Conservation (phyloP, 768 basidiomycete genomes). For the Mycena filopes region DNA sequence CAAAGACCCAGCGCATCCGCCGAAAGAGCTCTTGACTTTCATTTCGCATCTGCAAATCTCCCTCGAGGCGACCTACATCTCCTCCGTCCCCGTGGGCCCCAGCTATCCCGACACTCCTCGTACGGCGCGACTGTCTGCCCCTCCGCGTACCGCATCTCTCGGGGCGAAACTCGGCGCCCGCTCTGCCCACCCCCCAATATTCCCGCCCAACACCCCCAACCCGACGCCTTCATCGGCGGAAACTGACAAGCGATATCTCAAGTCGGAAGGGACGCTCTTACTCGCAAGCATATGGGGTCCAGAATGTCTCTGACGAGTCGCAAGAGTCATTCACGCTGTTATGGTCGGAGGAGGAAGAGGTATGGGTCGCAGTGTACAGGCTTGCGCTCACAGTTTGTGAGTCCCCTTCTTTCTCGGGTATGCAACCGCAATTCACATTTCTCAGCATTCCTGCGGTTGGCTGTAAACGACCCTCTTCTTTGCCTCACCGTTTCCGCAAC, state of each 20-base stretch:
- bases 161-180: conserved; percentile 49
- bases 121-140: conserved; percentile 53
- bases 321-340: conserved; percentile 71
- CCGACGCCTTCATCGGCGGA: conserved; percentile 82
- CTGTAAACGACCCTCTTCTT: conserved; percentile 78
- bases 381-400: conserved; percentile 83
- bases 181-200: conserved; percentile 69
- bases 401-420: conserved; percentile 39
- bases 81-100: conserved; percentile 51
- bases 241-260: conserved; percentile 80
- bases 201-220: conserved; percentile 86
- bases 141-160: conserved; percentile 66
- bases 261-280: conserved; percentile 80
- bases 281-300: conserved; percentile 82
- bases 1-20: conserved; percentile 51
- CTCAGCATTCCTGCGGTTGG: conserved; percentile 79
- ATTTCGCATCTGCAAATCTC: conserved; percentile 80
- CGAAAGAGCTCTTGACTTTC: conserved; percentile 64
- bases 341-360: conserved; percentile 67
- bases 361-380: conserved; percentile 86
- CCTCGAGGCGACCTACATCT: conserved; percentile 84
- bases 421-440: not conserved
- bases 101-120: conserved; percentile 47
- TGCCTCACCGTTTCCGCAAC: conserved; percentile 90
- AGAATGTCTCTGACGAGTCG: conserved; percentile 55